Conservation (phyloP, 345 rosid species). For the Camelina neglecta region DNA sequence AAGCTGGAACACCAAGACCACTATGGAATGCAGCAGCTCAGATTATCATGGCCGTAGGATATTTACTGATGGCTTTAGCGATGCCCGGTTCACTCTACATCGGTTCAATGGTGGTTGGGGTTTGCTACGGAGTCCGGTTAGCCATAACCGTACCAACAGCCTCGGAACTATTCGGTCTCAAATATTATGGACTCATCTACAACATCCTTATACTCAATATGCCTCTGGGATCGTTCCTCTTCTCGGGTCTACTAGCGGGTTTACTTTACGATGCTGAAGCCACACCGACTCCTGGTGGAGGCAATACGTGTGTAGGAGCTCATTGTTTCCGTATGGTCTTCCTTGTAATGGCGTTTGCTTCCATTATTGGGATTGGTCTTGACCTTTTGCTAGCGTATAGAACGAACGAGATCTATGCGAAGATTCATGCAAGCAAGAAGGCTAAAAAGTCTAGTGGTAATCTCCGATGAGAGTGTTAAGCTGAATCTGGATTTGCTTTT, state of each 20-base stretch:
- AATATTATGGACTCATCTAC: conserved; percentile 56
- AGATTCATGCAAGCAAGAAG: conserved; percentile 60
- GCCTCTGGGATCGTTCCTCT: conserved; percentile 62
- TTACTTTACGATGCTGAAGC: conserved; percentile 63
- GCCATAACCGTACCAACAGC: conserved; percentile 57
- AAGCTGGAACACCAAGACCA: conserved; percentile 58
- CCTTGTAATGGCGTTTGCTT: conserved; percentile 54
- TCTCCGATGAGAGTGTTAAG: conserved; percentile 25
- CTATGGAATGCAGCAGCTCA: conserved; percentile 62
- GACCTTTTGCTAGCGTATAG: conserved; percentile 50
- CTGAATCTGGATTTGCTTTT: background rate
- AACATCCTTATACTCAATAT: conserved; percentile 56
- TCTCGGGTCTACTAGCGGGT: conserved; percentile 71
- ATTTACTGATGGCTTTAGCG: conserved; percentile 56
- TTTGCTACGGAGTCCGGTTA: conserved; percentile 59
- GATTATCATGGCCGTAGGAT: conserved; percentile 56
- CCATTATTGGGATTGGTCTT: conserved; percentile 51
- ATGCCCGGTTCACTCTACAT: conserved; percentile 63
- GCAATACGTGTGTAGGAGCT: conserved; percentile 56
- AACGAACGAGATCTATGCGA: conserved; percentile 52
- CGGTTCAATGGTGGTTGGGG: conserved; percentile 59
- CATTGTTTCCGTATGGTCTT: conserved; percentile 56
- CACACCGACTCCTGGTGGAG: conserved; percentile 42
- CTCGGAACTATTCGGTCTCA: conserved; percentile 68
- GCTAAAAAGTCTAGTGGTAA: conserved; percentile 45